phyloP scores from a whole-genome alignment of 192 early-diverging fungal species.

The Umbelopsis ramanniana region DNA sequence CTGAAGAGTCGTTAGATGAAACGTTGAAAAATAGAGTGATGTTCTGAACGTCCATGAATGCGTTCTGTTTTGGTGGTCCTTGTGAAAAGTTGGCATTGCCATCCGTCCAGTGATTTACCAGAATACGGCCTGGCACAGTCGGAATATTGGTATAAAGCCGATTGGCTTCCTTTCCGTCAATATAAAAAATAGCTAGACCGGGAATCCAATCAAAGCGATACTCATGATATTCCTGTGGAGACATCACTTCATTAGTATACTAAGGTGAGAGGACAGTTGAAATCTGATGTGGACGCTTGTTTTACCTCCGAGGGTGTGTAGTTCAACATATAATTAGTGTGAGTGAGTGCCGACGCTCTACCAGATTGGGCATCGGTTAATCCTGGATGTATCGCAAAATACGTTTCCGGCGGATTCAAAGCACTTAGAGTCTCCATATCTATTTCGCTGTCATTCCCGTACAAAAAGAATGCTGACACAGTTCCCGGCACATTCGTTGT shows the following conservation, averaged over 20 bases:
- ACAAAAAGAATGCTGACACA: slow-evolving; percentile 29
- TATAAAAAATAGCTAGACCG: slow-evolving; percentile 31
- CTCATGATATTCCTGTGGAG: slow-evolving; percentile 37
- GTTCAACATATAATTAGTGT: slow-evolving; percentile 15
- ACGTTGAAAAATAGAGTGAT: slow-evolving; percentile 41
- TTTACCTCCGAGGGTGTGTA: slow-evolving; percentile 7
- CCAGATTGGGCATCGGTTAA: slow-evolving; percentile 18
- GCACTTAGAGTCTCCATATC: slow-evolving; percentile 34
- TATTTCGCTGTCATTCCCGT: slow-evolving; percentile 26
- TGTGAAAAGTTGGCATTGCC: slow-evolving; percentile 40
- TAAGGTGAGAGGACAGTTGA: neutral
- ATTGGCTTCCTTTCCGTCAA: slow-evolving; percentile 21
- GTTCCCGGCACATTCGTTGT: slow-evolving; percentile 20
- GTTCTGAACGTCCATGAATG: slow-evolving; percentile 26
- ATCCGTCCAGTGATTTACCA: slow-evolving; percentile 44
- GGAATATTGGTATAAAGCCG: slow-evolving; percentile 39
- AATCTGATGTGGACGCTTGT: neutral
- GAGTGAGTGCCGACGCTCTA: slow-evolving; percentile 26
- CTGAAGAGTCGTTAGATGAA: neutral
- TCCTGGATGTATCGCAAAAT: slow-evolving; percentile 36
- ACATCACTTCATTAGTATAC: neutral
- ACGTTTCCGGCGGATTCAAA: slow-evolving; percentile 26
- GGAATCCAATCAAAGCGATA: slow-evolving; percentile 47
- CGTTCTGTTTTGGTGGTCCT: slow-evolving; percentile 20
- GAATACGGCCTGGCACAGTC: slow-evolving; percentile 28